Percentiles rank a stretch among this genome's conserved stretches.
Conservation (phyloP, 768 basidiomycete species). For the Boletus patriciae region DNA sequence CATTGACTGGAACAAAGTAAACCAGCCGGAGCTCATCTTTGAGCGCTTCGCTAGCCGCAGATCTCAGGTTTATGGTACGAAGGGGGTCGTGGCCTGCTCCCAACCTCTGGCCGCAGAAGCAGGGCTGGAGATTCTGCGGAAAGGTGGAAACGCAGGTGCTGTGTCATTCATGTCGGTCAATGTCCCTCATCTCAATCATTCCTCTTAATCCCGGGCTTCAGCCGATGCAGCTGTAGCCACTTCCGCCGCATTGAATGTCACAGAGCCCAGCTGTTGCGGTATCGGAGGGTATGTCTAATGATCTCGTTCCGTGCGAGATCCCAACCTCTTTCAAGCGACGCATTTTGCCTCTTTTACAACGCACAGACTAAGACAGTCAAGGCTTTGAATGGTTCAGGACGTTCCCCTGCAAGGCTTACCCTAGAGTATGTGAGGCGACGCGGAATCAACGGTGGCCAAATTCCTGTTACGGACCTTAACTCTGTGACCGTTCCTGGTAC, state of each 20-base stretch:
- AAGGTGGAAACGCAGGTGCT: conserved; percentile 93
- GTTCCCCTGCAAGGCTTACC: conserved; percentile 74
- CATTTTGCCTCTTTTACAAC: conserved; percentile 92
- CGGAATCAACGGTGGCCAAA: conserved; percentile 65
- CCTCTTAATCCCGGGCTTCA: conserved; percentile 26
- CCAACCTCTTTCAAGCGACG: conserved; percentile 53
- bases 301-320: conserved; percentile 2
- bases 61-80: conserved; percentile 83
- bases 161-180: conserved; percentile 15
- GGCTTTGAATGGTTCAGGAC: conserved; percentile 91
- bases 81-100: conserved; percentile 84
- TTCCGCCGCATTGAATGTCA: conserved; percentile 89
- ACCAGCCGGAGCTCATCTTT: conserved; percentile 63
- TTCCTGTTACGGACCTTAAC: conserved; percentile 82
- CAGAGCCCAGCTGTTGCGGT: conserved; percentile 86
- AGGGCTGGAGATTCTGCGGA: conserved; percentile 86
- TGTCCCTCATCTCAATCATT: neutral
- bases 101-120: conserved; percentile 92
- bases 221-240: conserved; percentile 95
- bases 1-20: conserved; percentile 61
- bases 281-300: conserved; percentile 71
- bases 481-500: conserved; percentile 86
- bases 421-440: conserved; percentile 69
- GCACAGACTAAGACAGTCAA: conserved; percentile 78
- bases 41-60: conserved; percentile 79